phyloP scores from a whole-genome alignment of 371 early-diverging fungal genomes.

The Phascolomyces articulosus region DNA sequence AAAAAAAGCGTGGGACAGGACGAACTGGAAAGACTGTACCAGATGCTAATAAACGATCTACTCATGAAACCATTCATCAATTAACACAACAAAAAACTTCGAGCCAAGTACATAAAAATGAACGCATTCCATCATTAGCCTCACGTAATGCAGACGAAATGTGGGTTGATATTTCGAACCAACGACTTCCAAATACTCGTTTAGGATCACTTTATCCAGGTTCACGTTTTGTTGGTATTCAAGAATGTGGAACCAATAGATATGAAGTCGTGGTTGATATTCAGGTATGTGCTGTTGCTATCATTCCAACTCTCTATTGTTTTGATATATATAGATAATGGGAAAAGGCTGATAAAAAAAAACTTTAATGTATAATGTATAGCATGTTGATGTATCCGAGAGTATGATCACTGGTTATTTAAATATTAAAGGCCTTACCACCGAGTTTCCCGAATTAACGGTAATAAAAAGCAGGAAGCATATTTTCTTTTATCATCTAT shows the following conservation, averaged over 20 bases:
- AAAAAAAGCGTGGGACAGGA: too few relatives aligned
- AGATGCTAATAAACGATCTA: too few relatives aligned
- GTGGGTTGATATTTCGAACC: constrained; percentile 32
- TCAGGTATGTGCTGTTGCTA: constrained; percentile 46
- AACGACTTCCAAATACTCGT: constrained; percentile 20
- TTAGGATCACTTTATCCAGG: constrained; percentile 60
- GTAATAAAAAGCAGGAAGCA: constrained; percentile 13
- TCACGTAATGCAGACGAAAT: constrained; percentile 24
- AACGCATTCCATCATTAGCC: background rate
- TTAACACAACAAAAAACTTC: too few relatives aligned
- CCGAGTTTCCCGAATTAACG: constrained; percentile 62
- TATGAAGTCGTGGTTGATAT: constrained; percentile 75
- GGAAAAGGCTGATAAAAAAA: too few relatives aligned
- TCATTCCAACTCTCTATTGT: too few relatives aligned
- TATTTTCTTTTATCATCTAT: background rate
- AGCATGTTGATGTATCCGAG: constrained; percentile 74
- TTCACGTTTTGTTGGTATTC: constrained; percentile 67
- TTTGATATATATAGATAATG: too few relatives aligned
- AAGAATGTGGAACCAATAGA: constrained; percentile 58
- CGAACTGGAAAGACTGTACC: too few relatives aligned
- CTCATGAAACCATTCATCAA: too few relatives aligned
- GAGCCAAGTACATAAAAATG: too few relatives aligned
- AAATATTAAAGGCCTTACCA: constrained; percentile 73
- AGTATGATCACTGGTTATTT: constrained; percentile 80
- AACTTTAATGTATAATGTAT: too few relatives aligned